phyloP scores from a whole-genome alignment of 2,329 filamentous ascomycete genomes.

The Phoma sp. region DNA sequence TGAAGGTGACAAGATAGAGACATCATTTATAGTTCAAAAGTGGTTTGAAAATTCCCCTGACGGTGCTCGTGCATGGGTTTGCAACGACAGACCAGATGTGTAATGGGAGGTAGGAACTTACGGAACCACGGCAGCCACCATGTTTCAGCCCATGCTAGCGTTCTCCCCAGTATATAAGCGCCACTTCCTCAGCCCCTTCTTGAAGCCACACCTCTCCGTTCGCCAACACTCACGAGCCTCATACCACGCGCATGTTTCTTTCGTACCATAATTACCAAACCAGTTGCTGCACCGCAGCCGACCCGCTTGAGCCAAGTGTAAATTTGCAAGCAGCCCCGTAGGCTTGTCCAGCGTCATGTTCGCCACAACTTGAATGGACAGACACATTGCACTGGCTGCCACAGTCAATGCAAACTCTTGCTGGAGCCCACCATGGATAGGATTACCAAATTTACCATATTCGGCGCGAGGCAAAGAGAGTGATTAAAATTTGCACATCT shows the following conservation, averaged over 20 bases:
- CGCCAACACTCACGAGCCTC: background rate
- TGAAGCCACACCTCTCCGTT: background rate
- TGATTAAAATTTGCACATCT: background rate
- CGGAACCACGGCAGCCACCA: background rate
- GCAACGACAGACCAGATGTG: background rate
- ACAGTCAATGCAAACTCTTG: background rate
- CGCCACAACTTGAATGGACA: too few species aligned
- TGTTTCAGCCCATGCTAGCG: slow-evolving; percentile 4
- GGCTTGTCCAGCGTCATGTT: background rate
- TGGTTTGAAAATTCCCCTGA: too few species aligned
- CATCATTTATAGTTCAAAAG: too few species aligned
- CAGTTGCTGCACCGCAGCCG: too few species aligned
- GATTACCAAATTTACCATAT: background rate
- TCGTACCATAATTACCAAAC: too few species aligned
- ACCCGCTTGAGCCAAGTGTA: too few species aligned
- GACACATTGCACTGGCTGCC: too few species aligned
- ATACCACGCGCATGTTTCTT: background rate
- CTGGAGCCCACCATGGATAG: background rate
- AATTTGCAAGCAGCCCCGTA: too few species aligned
- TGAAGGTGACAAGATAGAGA: too few species aligned
- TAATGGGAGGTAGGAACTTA: background rate
- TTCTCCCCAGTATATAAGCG: background rate
- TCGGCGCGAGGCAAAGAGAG: background rate
- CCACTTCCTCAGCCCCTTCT: slow-evolving; percentile 2
- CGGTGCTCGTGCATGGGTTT: background rate